Conservation (phyloP, 768 basidiomycete species). For the Astraeus odoratus region DNA sequence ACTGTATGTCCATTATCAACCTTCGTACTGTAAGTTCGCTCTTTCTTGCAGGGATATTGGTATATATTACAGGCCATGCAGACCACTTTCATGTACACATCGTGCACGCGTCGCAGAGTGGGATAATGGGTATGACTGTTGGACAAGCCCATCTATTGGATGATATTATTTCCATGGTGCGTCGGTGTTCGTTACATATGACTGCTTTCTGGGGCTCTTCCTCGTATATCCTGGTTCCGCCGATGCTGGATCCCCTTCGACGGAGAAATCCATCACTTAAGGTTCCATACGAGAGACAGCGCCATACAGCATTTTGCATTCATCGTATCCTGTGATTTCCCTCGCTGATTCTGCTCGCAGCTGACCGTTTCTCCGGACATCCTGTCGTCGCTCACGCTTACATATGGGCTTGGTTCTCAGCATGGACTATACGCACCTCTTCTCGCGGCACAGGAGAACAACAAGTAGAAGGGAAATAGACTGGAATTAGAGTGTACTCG, state of each 20-base stretch:
- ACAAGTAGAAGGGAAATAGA: background rate
- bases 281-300: too few relatives aligned
- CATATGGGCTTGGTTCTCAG: constrained; percentile 78
- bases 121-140: constrained; percentile 64
- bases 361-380: constrained; percentile 55
- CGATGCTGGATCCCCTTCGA: too few relatives aligned
- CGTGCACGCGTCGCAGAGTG: constrained; percentile 60
- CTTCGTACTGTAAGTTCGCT: constrained; percentile 75
- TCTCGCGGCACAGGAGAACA: constrained; percentile 27
- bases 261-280: too few relatives aligned
- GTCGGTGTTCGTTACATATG: constrained; percentile 11
- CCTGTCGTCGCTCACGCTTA: constrained; percentile 66
- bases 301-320: background rate
- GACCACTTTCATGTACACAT: constrained; percentile 96
- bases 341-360: constrained; percentile 31
- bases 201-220: background rate
- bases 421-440: constrained; percentile 58
- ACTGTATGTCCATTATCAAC: constrained; percentile 92
- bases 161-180: constrained; percentile 80
- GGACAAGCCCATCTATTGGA: constrained; percentile 93
- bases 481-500: too few relatives aligned
- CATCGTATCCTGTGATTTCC: background rate
- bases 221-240: too few relatives aligned
- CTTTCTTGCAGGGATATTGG: background rate
- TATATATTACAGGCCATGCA: too few relatives aligned